A percentile compares a stretch with the other conserved stretches of the same genome.
phyloP scores from a whole-genome alignment of 2,329 filamentous ascomycete species.

The Fusarium euwallaceae region DNA sequence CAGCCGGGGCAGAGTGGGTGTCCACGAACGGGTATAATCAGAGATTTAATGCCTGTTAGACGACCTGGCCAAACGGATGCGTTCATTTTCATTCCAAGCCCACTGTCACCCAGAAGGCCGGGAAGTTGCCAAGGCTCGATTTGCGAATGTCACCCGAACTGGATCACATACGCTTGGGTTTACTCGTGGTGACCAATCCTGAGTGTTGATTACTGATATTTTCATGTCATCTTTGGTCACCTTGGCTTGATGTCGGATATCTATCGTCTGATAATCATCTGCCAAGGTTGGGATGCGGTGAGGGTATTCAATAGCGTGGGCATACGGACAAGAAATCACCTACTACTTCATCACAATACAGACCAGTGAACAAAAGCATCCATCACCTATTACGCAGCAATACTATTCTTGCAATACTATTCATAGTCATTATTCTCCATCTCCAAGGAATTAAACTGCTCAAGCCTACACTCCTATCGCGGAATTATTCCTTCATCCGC shows the following conservation, averaged over 20 bases:
- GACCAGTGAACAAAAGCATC: rapidly evolving
- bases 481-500: not conserved
- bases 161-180: not conserved
- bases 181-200: not conserved
- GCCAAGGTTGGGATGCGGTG: not conserved
- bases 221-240: not conserved
- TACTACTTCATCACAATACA: not conserved
- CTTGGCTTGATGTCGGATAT: not conserved
- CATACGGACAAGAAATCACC: not conserved
- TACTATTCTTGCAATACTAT: not conserved
- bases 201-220: not conserved
- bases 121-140: not conserved
- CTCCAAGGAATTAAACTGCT: not conserved
- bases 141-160: not conserved
- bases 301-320: not conserved
- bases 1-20: not conserved
- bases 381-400: not conserved
- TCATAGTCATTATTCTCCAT: not conserved
- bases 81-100: not conserved
- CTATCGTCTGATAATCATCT: not conserved
- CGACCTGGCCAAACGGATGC: not conserved
- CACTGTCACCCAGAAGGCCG: not conserved
- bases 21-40: not conserved
- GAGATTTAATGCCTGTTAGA: not conserved
- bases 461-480: not conserved